These are phyloP conservation scores for Cutaneotrichosporon sp. DNA, from an alignment of 1,284 basidiomycete genomes.

Conservation along the genomic window DNA sequence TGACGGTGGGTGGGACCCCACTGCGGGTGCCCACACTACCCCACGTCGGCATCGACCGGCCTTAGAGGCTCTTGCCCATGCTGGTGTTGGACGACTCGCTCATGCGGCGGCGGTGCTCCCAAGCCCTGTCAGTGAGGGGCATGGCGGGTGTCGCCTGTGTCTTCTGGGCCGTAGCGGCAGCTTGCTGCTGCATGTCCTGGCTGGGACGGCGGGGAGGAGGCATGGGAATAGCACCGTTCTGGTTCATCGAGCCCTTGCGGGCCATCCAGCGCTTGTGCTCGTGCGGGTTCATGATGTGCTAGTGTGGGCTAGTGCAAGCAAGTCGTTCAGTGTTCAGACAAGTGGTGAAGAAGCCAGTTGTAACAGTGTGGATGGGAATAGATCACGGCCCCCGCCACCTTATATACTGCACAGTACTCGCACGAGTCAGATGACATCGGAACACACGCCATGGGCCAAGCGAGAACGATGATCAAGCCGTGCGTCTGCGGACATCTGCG, in stretches of 20 bases:
- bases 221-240: not conserved
- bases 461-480: too few relatives aligned
- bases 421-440: too few relatives aligned
- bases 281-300: not conserved
- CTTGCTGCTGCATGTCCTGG: not conserved
- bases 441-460: too few relatives aligned
- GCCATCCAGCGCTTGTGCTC: not conserved
- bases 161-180: not conserved
- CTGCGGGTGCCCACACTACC: too few relatives aligned
- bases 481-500: too few relatives aligned
- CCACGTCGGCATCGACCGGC: too few relatives aligned
- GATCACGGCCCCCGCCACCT: too few relatives aligned
- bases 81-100: not conserved
- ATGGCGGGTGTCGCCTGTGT: not conserved
- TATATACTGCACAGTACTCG: too few relatives aligned
- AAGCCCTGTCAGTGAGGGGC: not conserved
- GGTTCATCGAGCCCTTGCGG: not conserved
- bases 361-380: too few relatives aligned
- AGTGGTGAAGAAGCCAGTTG: too few relatives aligned
- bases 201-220: not conserved
- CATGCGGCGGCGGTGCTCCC: slow-evolving; percentile 2
- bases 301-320: not conserved
- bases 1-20: too few relatives aligned
- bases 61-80: slow-evolving; percentile 1
- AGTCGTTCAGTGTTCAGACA: too few relatives aligned